Evolutionary conservation across 108 stramenopile species (phyloP).

Genomic region (Discostella stelligeroides): DNA sequence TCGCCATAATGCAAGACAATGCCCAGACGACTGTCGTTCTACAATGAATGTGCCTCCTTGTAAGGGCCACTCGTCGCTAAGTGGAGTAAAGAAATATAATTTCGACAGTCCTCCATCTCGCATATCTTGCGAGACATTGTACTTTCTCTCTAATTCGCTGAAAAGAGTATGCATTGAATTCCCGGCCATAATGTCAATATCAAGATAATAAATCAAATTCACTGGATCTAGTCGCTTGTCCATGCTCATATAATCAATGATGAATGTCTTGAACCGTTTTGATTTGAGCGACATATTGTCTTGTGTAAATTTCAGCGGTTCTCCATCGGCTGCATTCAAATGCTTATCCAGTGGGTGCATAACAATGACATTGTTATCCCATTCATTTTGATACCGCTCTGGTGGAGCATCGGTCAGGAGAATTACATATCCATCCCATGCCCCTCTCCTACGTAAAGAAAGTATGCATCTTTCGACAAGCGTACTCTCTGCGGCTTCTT

Average conservation of each 20-base stretch:
- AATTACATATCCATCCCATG: constrained; percentile 41
- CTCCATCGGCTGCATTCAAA: constrained; percentile 37
- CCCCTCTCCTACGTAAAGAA: constrained; percentile 50
- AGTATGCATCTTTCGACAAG: constrained; percentile 56
- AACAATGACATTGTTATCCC: constrained; percentile 51
- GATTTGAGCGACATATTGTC: constrained; percentile 37
- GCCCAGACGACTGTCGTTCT: constrained; percentile 28
- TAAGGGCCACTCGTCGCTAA: constrained; percentile 35
- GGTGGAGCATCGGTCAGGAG: constrained; percentile 52
- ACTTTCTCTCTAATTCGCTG: constrained; percentile 19
- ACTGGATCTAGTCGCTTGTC: constrained; percentile 39
- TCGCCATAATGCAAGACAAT: constrained; percentile 45
- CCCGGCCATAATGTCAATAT: constrained; percentile 61
- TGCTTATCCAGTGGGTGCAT: constrained; percentile 47
- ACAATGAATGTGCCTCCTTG: constrained; percentile 43
- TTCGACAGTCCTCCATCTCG: constrained; percentile 21
- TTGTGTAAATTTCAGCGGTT: constrained; percentile 27
- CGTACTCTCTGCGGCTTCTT: constrained; percentile 50
- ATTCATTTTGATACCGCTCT: constrained; percentile 40
- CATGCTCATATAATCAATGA: constrained; percentile 52
- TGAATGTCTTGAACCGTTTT: constrained; percentile 58
- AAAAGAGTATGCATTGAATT: constrained; percentile 26
- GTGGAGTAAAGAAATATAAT: constrained; percentile 39
- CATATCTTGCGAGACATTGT: constrained; percentile 11
- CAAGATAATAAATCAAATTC: constrained; percentile 50